Percentiles rank a stretch among this genome's conserved stretches.
Conservation (phyloP, 2,329 filamentous ascomycete genomes). For the Aspergillus pseudoglaucus region DNA sequence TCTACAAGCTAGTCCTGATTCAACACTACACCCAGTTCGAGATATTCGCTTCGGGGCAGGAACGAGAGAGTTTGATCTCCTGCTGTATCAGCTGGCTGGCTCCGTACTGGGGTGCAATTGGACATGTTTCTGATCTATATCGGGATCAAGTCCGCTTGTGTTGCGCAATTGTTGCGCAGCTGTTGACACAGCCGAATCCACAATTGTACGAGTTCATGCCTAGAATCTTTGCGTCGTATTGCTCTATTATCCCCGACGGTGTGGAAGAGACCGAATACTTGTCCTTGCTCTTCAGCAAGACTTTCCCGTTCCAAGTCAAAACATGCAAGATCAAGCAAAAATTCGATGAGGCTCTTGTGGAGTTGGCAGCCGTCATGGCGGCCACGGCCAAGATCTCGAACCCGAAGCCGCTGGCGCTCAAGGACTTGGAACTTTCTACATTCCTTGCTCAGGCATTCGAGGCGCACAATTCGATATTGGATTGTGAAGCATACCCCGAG, state of each 20-base stretch:
- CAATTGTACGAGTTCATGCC: slow-evolving; percentile 85
- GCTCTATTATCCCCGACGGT: slow-evolving; percentile 63
- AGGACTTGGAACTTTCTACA: slow-evolving; percentile 67
- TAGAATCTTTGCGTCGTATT: slow-evolving; percentile 84
- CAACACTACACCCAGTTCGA: slow-evolving; percentile 81
- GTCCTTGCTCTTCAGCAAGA: slow-evolving; percentile 81
- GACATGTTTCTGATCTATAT: slow-evolving; percentile 74
- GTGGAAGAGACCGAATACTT: slow-evolving; percentile 55
- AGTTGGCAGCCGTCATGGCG: slow-evolving; percentile 81
- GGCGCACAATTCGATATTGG: slow-evolving; percentile 81
- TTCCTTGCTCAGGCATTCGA: slow-evolving; percentile 73
- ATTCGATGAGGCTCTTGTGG: slow-evolving; percentile 82
- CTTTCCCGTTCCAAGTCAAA: slow-evolving; percentile 81
- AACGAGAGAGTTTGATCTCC: slow-evolving; percentile 64
- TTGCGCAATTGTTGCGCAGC: slow-evolving; percentile 83
- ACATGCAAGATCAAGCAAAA: slow-evolving; percentile 53
- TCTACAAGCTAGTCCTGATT: slow-evolving; percentile 89
- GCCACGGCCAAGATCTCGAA: slow-evolving; percentile 68
- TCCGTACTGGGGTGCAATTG: slow-evolving; percentile 80
- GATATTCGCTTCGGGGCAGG: slow-evolving; percentile 72
- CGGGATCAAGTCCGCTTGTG: slow-evolving; percentile 88
- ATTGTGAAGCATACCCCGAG: slow-evolving; percentile 80
- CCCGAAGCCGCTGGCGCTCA: slow-evolving; percentile 68
- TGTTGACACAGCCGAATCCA: slow-evolving; percentile 69
- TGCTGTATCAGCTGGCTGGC: slow-evolving; percentile 87